phyloP scores from a whole-genome alignment of 805 yeast genomes.

The Sporopachydermia lactativora region DNA sequence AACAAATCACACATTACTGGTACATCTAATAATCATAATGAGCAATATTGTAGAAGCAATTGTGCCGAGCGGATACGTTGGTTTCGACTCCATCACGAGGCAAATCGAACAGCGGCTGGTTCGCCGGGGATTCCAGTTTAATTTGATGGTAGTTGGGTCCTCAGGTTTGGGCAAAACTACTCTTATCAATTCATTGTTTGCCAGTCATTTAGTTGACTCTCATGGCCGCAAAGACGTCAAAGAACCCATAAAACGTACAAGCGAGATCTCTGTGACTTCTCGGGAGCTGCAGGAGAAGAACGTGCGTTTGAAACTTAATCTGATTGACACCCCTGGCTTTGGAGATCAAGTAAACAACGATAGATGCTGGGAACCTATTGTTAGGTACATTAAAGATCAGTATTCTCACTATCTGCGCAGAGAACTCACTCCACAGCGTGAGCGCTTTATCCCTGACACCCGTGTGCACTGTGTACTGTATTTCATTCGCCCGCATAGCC shows the following conservation, averaged over 20 bases:
- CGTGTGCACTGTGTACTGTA: slow-evolving; percentile 90
- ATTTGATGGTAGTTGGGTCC: slow-evolving; percentile 80
- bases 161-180: slow-evolving; percentile 95
- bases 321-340: slow-evolving; percentile 96
- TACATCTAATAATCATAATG: no score
- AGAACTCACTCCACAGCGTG: slow-evolving; percentile 91
- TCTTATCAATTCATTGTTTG: slow-evolving; percentile 76
- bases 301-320: slow-evolving; percentile 72
- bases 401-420: slow-evolving; percentile 82
- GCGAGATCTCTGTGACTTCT: slow-evolving; percentile 64
- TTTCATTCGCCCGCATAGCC: slow-evolving; percentile 80
- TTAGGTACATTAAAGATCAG: slow-evolving; percentile 90
- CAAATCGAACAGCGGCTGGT: slow-evolving; percentile 89
- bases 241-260: slow-evolving; percentile 73
- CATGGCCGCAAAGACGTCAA: slow-evolving; percentile 53
- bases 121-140: slow-evolving; percentile 89
- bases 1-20: no score
- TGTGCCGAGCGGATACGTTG: slow-evolving; percentile 73
- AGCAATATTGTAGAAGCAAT: slow-evolving; percentile 7
- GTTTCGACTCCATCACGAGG: slow-evolving; percentile 90
- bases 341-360: slow-evolving; percentile 95
- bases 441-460: slow-evolving; percentile 65
- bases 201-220: slow-evolving; percentile 63
- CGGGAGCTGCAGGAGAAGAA: slow-evolving; percentile 72
- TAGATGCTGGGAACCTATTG: slow-evolving; percentile 93